Evolutionary conservation across 805 yeast species (phyloP).

Genomic region (Wickerhamomyces rabaulensis): DNA sequence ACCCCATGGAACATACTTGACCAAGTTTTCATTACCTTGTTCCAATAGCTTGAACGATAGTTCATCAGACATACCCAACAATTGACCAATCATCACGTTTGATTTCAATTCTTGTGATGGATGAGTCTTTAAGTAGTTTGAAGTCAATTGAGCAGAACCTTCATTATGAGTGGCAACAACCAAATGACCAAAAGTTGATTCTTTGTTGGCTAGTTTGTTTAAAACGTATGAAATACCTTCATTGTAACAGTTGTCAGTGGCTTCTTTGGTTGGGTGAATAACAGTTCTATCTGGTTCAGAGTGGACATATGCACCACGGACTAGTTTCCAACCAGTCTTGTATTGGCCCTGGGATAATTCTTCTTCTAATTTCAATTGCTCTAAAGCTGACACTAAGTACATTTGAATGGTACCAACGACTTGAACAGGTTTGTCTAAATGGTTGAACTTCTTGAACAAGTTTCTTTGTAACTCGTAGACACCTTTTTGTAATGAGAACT

Average conservation of each 20-base stretch:
- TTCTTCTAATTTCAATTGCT: slow-evolving; percentile 57
- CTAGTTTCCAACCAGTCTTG: slow-evolving; percentile 81
- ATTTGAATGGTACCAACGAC: slow-evolving; percentile 92
- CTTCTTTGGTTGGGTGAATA: slow-evolving; percentile 70
- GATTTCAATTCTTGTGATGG: slow-evolving; percentile 31
- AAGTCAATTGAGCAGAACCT: slow-evolving; percentile 68
- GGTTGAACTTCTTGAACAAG: slow-evolving; percentile 70
- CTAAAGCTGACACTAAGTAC: slow-evolving; percentile 72
- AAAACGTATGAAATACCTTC: slow-evolving; percentile 60
- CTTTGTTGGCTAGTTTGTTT: slow-evolving; percentile 38
- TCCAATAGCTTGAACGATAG: slow-evolving; percentile 70
- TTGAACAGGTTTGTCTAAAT: slow-evolving; percentile 47
- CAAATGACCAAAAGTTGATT: slow-evolving; percentile 62
- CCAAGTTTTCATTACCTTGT: slow-evolving; percentile 62
- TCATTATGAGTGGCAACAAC: slow-evolving; percentile 91
- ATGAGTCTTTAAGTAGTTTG: slow-evolving; percentile 41
- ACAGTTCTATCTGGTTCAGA: slow-evolving; percentile 73
- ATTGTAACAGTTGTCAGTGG: slow-evolving; percentile 77
- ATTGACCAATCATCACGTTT: slow-evolving; percentile 82
- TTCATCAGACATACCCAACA: slow-evolving; percentile 94
- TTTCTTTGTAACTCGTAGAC: slow-evolving; percentile 87
- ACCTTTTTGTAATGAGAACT: slow-evolving; percentile 81
- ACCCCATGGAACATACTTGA: slow-evolving; percentile 97
- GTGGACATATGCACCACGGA: slow-evolving; percentile 94
- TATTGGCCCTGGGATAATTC: slow-evolving; percentile 59